These are phyloP conservation scores for Epichloe hybrida DNA, from an alignment of 2,329 filamentous ascomycete genomes.

Conservation along the genomic window DNA sequence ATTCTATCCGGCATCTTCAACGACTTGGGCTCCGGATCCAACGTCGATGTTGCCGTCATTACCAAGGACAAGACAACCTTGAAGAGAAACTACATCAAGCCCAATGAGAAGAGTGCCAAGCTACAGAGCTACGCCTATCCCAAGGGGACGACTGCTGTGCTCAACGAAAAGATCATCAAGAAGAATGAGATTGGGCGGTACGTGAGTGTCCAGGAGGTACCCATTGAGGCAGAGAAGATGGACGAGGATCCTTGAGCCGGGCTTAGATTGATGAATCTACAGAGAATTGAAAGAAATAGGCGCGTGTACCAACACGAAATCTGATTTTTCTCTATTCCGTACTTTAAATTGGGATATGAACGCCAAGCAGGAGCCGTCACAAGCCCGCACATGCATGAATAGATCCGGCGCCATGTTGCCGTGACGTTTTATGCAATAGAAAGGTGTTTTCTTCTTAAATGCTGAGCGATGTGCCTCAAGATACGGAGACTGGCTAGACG, in stretches of 20 bases:
- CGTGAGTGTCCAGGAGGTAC: conserved; percentile 78
- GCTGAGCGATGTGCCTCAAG: too few species aligned
- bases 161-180: conserved; percentile 92
- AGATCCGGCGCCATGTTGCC: too few species aligned
- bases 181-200: conserved; percentile 92
- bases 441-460: too few species aligned
- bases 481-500: too few species aligned
- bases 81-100: conserved; percentile 83
- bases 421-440: too few species aligned
- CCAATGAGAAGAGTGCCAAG: conserved; percentile 84
- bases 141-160: conserved; percentile 83
- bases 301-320: conserved; percentile 4
- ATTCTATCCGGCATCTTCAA: conserved; percentile 98
- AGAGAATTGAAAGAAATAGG: neutral
- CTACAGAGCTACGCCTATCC: conserved; percentile 85
- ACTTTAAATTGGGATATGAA: neutral
- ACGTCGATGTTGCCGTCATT: conserved; percentile 94
- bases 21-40: conserved; percentile 90
- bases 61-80: conserved; percentile 89
- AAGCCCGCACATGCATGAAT: too few species aligned
- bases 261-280: neutral
- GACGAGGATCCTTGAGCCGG: conserved; percentile 44
- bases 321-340: neutral
- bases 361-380: neutral
- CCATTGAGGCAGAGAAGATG: conserved; percentile 56